Evolutionary conservation across 1,284 basidiomycete genomes (phyloP).

Genomic region (Ganoderma resinaceum): DNA sequence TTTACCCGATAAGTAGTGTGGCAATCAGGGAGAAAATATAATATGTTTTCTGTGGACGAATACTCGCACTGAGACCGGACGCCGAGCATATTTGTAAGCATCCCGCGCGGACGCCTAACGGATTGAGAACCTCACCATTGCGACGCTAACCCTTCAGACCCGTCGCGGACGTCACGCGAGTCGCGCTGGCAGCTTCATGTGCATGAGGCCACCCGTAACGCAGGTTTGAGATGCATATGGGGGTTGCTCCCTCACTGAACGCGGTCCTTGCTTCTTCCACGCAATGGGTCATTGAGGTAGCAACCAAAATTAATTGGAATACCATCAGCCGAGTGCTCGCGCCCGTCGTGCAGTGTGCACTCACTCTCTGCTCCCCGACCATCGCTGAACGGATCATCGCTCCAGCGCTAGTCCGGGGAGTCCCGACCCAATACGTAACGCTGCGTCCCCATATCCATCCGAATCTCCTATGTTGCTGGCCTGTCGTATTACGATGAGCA

Average conservation of each 20-base stretch:
- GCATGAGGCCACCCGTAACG: neutral
- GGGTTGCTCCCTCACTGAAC: neutral
- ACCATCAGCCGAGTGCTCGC: neutral
- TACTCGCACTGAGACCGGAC: neutral
- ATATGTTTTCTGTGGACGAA: neutral
- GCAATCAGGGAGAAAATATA: neutral
- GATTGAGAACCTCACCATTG: neutral
- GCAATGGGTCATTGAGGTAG: neutral
- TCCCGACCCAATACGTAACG: neutral
- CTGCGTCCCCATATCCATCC: neutral
- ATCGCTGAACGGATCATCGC: slow-evolving; percentile 7
- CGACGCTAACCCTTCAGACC: neutral
- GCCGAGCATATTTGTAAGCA: neutral
- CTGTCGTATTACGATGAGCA: neutral
- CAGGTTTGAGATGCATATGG: neutral
- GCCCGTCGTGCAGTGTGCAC: neutral
- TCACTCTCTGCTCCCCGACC: neutral
- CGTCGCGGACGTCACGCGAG: neutral
- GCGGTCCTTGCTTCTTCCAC: neutral
- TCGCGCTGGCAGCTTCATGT: neutral
- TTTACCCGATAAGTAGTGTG: neutral
- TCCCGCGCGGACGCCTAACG: neutral
- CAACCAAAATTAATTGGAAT: neutral
- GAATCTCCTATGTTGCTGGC: neutral
- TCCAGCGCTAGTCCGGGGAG: neutral